A percentile compares a stretch with the other conserved stretches of the same genome.
Evolutionary conservation across 306 rosid genomes (phyloP).

Genomic region (Vigna trinervia): DNA sequence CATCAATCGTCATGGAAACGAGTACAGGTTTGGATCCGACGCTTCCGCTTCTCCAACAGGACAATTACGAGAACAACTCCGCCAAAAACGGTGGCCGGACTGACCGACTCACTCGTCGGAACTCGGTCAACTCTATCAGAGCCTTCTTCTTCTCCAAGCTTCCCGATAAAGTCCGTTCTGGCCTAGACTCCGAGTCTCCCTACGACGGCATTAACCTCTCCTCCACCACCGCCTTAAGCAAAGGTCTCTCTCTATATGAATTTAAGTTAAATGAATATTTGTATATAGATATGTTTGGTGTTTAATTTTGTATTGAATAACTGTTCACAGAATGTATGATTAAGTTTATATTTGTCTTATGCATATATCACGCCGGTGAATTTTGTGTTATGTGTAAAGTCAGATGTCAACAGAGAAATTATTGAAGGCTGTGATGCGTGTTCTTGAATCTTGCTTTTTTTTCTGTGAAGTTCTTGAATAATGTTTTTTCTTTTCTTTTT

Average conservation of each 20-base stretch:
- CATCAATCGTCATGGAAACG: conserved; percentile 33
- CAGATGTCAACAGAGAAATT: neutral
- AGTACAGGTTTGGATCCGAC: conserved; percentile 26
- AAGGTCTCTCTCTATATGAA: conserved; percentile 48
- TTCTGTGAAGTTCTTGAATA: no score
- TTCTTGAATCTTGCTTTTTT: no score
- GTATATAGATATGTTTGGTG: neutral
- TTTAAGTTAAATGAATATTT: neutral
- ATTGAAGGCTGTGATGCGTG: no score
- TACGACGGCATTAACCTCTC: conserved; percentile 50
- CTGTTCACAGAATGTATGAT: neutral
- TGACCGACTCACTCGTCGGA: conserved; percentile 35
- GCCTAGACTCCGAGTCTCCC: conserved; percentile 60
- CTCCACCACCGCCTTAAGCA: conserved; percentile 50
- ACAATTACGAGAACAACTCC: neutral
- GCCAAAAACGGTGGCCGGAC: conserved; percentile 12
- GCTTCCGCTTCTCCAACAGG: conserved; percentile 29
- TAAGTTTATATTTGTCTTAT: neutral
- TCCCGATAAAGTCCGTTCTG: conserved; percentile 62
- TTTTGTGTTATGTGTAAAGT: neutral
- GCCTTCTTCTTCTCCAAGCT: conserved; percentile 58
- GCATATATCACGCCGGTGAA: neutral
- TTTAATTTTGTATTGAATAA: neutral
- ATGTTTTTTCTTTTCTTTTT: neutral
- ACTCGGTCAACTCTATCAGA: conserved; percentile 50